Percentiles rank a stretch among this genome's conserved stretches.
phyloP scores from a whole-genome alignment of 2,329 filamentous ascomycete species.

The Hypoxylon rubiginosum region DNA sequence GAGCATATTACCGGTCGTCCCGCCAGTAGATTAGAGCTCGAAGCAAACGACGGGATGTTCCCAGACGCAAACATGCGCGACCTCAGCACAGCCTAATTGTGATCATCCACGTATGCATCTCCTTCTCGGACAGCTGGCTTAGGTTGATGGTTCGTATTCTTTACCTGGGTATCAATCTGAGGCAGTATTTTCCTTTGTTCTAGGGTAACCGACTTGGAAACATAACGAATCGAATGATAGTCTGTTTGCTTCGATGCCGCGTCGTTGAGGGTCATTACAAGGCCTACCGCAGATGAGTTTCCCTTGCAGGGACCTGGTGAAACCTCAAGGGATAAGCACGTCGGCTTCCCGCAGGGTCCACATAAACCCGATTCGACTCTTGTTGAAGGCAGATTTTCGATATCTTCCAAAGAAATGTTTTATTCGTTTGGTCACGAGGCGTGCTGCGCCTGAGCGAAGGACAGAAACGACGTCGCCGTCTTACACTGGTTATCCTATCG shows the following conservation, averaged over 20 bases:
- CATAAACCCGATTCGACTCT: not conserved
- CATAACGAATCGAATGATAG: not conserved
- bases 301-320: slow-evolving; percentile 15
- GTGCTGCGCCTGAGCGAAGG: not conserved
- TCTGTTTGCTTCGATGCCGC: slow-evolving; percentile 18
- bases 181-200: not conserved
- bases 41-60: slow-evolving; percentile 22
- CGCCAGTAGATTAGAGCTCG: not conserved
- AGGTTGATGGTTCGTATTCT: not conserved
- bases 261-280: not conserved
- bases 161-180: not conserved
- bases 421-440: not conserved
- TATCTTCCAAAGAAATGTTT: not conserved
- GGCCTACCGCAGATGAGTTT: slow-evolving; percentile 5
- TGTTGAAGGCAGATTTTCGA: not conserved
- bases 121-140: not conserved
- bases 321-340: slow-evolving; percentile 5
- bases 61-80: slow-evolving; percentile 23
- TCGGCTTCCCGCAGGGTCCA: slow-evolving; percentile 19
- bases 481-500: not conserved
- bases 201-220: not conserved
- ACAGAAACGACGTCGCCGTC: not conserved
- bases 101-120: slow-evolving; percentile 15
- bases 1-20: slow-evolving; percentile 7
- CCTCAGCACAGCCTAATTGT: not conserved